Base-by-base conservation (phyloP, 139 green algal genomes). In the Chlamydomonas applanata region DNA sequence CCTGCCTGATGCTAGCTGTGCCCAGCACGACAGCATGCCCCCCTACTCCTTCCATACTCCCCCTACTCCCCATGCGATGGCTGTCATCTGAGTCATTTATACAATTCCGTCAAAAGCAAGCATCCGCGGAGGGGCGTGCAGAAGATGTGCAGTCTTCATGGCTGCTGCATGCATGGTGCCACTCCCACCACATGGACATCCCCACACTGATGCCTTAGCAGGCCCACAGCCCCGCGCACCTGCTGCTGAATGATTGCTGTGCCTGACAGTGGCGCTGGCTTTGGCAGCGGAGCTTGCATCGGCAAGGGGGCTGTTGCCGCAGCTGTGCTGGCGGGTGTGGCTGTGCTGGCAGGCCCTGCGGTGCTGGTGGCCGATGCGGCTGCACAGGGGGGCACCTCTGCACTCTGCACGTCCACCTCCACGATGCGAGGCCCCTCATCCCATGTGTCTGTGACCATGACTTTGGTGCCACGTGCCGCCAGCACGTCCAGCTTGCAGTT, bases 401-500 rank as follows among this genome's bases (percentile, higher is more conserved):
- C 40, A 49, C 40, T 49, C 22, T 69, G 16, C 62, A 69, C 17
- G 17, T 69, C 62, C 14, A 69, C 62, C 62, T 69, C 62, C 33
- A 69, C 62, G 25, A 46, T 30, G 25, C 33, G 32, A 4, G 62
- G 62, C 32, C 62, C 62, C 9, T 69, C 62, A 20, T 69, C 62
- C 62, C 62, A 69, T 52, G 62, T 69, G 25, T 69, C 62, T 32
- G 22, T 29, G 2, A 69, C 62, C 17, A 49, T 29, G 9, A 69
- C 33, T n/a, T 27, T 49, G 11, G 62, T 69, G 62, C 62, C 62
- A 4, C 22, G 17, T 32, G 32, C 62, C 16, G 64, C 59, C 24
- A 75, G 33, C 35, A 78, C 46, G 25, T 72, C 71, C 2, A 81
- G 67, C 19, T 63, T 62, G 52, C 76, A 81, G 70, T 81, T 81